Evolutionary conservation across 148 eudicot species (phyloP), one percentile per base, ranked within the genome.

Genomic region (Linanthus parryae): DNA sequence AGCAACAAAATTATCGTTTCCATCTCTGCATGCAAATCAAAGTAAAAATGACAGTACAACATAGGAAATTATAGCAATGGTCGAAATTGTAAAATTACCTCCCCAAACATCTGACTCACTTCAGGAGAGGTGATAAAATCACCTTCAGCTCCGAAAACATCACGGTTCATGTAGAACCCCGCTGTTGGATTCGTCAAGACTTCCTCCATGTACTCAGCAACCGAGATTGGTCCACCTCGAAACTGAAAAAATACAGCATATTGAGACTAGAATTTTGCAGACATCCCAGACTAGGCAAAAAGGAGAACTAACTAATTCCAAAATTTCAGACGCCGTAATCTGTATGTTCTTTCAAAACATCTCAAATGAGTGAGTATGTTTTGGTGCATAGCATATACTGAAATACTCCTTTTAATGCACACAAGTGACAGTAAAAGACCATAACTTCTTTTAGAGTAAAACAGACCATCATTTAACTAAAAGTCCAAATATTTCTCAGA

Each of bases 61-160:
- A 31, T 31, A n/a, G 37, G 22, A 27, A n/a, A 43, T 31, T 0
- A 20, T 24, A 56, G 22, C 4, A 40, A 5, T 22, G 29, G 41
- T 22, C 29, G 34, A 23, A 18, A 62, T 38, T 43, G 40, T n/a
- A n/a, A n/a, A 46, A 52, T 52, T 73, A 87, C 98, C 98, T 92
- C 98, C 41, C 98, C 98, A 75, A 84, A 92, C 98, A 92, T 92
- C 74, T 92, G 98, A 83, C 98, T 92, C 52, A 92, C 98, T 77
- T 92, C 98, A 10, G 98, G 98, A 59, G 98, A 91, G 35, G 98
- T 92, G 43, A 92, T 73, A 56, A 92, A 92, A 70, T 92, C 98
- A 24, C 98, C 98, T 65, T 67, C 84, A n/a, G 83, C 84, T 48
- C 95, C 98, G 73, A 92, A 92, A 7, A 92, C 98, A 72, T 92